A percentile compares a stretch with the other conserved stretches of the same genome.
phyloP scores from a whole-genome alignment of 2,329 filamentous ascomycete species.

The Talaromyces verruculosus region DNA sequence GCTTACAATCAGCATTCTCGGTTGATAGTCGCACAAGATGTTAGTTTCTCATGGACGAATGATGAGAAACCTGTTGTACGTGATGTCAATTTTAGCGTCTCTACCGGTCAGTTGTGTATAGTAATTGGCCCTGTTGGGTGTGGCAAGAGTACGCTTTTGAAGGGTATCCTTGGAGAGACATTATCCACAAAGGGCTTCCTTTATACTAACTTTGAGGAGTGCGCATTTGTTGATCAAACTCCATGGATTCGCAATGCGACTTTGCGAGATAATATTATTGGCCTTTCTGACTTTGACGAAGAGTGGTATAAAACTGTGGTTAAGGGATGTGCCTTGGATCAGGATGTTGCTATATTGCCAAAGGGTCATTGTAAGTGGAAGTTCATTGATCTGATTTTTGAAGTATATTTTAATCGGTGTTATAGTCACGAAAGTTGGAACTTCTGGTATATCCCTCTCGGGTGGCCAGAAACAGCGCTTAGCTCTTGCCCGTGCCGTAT shows the following conservation, averaged over 20 bases:
- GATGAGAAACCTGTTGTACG: slow-evolving; percentile 59
- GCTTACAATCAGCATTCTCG: slow-evolving; percentile 33
- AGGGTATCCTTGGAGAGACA: slow-evolving; percentile 51
- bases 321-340: slow-evolving; percentile 48
- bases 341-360: slow-evolving; percentile 50
- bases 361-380: slow-evolving; percentile 57
- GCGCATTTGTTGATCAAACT: slow-evolving; percentile 50
- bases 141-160: slow-evolving; percentile 66
- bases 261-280: slow-evolving; percentile 46
- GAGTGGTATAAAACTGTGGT: slow-evolving; percentile 33
- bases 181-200: slow-evolving; percentile 45
- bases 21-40: slow-evolving; percentile 44
- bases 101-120: slow-evolving; percentile 61
- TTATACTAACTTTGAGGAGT: slow-evolving; percentile 50
- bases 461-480: slow-evolving; percentile 83
- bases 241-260: slow-evolving; percentile 38
- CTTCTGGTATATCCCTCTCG: slow-evolving; percentile 69
- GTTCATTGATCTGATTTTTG: slow-evolving; percentile 63
- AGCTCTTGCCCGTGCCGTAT: slow-evolving; percentile 72
- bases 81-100: slow-evolving; percentile 57
- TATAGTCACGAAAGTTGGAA: slow-evolving; percentile 63
- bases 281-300: slow-evolving; percentile 28
- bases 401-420: slow-evolving; percentile 57
- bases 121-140: slow-evolving; percentile 66
- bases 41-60: slow-evolving; percentile 66